Percentiles rank a stretch among this genome's conserved stretches.
phyloP scores from a whole-genome alignment of 768 basidiomycete species.

The Psilocybe azurescens region DNA sequence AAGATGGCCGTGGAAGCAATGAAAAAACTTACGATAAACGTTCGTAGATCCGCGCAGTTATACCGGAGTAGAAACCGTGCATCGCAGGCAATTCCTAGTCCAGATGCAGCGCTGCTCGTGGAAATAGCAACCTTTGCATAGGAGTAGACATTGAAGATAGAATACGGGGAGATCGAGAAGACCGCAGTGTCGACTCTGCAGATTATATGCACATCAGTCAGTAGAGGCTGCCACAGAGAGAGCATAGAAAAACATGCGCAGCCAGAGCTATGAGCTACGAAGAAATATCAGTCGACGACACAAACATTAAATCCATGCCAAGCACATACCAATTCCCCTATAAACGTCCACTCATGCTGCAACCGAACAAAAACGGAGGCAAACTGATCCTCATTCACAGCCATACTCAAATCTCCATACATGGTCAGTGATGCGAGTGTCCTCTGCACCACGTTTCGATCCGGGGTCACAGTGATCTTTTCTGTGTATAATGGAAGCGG shows the following conservation, averaged over 20 bases:
- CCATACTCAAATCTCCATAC: constrained; percentile 59
- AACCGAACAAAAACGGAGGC: constrained; percentile 54
- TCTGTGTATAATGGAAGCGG: constrained; percentile 51
- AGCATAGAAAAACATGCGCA: constrained; percentile 43
- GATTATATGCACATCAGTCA: neutral
- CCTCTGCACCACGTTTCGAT: neutral
- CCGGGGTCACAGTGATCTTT: constrained; percentile 16
- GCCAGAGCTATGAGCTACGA: constrained; percentile 62
- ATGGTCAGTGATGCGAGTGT: constrained; percentile 36
- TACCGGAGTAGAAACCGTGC: constrained; percentile 74
- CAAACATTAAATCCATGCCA: neutral
- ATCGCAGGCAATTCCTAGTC: constrained; percentile 65
- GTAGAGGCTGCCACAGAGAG: neutral
- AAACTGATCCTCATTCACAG: constrained; percentile 50
- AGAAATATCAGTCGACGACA: neutral
- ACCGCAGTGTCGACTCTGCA: constrained; percentile 57
- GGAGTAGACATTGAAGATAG: constrained; percentile 53
- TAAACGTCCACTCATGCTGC: constrained; percentile 67
- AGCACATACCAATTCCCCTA: constrained; percentile 61
- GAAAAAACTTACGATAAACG: constrained; percentile 54
- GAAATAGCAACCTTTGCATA: constrained; percentile 59
- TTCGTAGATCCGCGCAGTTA: constrained; percentile 52
- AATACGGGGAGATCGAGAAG: constrained; percentile 62
- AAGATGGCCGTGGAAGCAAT: neutral
- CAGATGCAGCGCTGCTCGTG: constrained; percentile 62